Evolutionary conservation across 768 basidiomycete species (phyloP), one percentile per base, ranked within the genome.

Genomic region (Gloeopeniophorella convolvens): DNA sequence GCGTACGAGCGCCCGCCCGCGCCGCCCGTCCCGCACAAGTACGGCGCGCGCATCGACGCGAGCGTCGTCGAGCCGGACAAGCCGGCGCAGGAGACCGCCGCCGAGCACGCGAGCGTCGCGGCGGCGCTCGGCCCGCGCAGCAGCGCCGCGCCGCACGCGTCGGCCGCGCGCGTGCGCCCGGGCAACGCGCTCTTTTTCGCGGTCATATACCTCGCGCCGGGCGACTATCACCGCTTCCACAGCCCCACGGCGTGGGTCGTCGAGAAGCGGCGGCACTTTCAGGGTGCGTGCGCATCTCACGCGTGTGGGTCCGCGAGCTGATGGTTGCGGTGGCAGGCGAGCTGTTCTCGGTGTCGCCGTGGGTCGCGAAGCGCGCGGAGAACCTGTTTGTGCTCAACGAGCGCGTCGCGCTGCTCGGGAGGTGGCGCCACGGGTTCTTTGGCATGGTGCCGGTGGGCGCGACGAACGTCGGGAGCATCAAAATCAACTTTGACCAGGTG

Each of bases 351-450:
- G 96, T 99, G 20, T 92, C 91, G 3, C 96, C 96, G 0, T 98
- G 85, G 70, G 89, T 98, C 75, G 94, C 89, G 9, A 88, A 88
- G 64, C 82, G 93, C 9, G 72, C 96, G 8, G 80, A 88, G 63
- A 91, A 96, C 63, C 69, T 98, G 15, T 99, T 99, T 58, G 93
- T 99, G 8, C 75, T 99, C n/a, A 98, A 99, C 63, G 96, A 99
- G 70, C 83, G 96, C 20, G 95, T 98, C 8, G 92, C 94, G 2
- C 74, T 99, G 18, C 80, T 98, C 26, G 96, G 96, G 5, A 72
- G 90, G 47, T 98, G 96, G 96, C 82, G 81, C 62, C 72, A 96
- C 60, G 96, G 96, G 1, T 97, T 97, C 75, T 99, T 96, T 66
- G 73, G 85, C 23, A 97, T 97, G 92, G 82, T 96, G 0, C 96